Base-by-base conservation (phyloP, 805 yeast species). In the Myxozyma neotropica region DNA sequence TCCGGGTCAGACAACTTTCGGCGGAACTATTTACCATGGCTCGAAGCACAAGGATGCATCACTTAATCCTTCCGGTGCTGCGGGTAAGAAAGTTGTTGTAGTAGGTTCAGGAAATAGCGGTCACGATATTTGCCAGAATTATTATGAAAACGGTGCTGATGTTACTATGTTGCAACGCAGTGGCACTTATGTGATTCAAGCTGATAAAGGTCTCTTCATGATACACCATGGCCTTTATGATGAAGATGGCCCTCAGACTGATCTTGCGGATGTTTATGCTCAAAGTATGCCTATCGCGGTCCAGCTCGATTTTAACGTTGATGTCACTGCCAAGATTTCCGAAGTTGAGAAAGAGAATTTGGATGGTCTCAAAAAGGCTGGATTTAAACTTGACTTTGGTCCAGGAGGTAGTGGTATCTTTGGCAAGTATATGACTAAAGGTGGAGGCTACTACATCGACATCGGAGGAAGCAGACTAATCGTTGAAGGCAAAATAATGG, bases 391-490 rank as follows among this genome's bases (percentile, higher is more conserved):
- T 13, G 78, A 76, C 64, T 70, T 73, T 31, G 81, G 81, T 19
- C 73, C 72, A 68, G 79, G 77, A 33, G 77, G 74, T 27, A 74
- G 80, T 23, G 81, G 81, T 3, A 60, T 77, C 48, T 72, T 74
- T 58, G 77, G 78, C 7, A 68, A 75, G 46, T 75, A 75, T 59
- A 70, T 67, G 61, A 70, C 78, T 53, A 72, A 76, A 66, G 80
- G 79, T 33, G 79, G 80, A 1, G 81, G 81, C 36, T 77, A 77
- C 61, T 77, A 77, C 65, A 75, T 77, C 51, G 80, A 77, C 59
- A 79, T 76, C 48, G 81, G 81, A 4, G 74, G 78, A 58, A 74
- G 80, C 38, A 72, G 70, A 43, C 66, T 76, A 58, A 75, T 77
- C 57, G 69, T 70, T 38, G 76, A 77, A 12, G 77, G 74, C n/a